Evolutionary conservation across 129 eudicot species (phyloP), one percentile per base, ranked within the genome.

Genomic region (Centella asiatica): DNA sequence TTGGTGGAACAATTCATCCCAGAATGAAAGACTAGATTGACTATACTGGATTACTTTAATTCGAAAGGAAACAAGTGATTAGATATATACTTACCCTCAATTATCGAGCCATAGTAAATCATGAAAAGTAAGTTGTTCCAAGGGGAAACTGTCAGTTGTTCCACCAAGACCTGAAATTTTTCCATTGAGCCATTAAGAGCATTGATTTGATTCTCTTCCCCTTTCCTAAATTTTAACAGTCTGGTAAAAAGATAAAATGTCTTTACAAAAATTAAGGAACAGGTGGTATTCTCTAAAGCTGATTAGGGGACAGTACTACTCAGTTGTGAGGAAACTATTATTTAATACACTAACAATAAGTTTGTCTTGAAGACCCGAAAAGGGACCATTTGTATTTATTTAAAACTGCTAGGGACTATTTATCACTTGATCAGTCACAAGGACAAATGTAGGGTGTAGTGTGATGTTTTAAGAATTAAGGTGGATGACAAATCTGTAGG

Each of bases 71-170:
- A 8, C 14, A 4, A 50, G 18, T 9, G 3, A 23, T 9, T 23
- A 0, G 5, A 53, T 26, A 50, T 59, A 55, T 60, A 32, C 85
- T 84, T 79, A 92, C 96, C 88, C 78, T 92, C 99, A 7, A 92
- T 74, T 57, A 85, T 82, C 28, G 83, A 71, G 52, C 99, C 99
- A 60, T 82, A 92, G 76, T 87, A 92, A 34, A 92, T 55, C 99
- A 92, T 92, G 75, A 92, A 92, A 52, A 87, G 68, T 74, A 87
- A 26, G 80, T 92, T 87, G 77, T 87, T 92, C 88, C 77, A 84
- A 49, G 99, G 99, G 50, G 96, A 84, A 69, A 67, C 44, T 17
- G 99, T 92, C 75, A 92, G 44, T 65, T 92, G 99, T 56, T 92
- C 99, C 44, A 92, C 54, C 78, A 87, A 55, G 67, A 92, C 99